Conservation (phyloP, 257 asterid species). For the Petrea volubilis region DNA sequence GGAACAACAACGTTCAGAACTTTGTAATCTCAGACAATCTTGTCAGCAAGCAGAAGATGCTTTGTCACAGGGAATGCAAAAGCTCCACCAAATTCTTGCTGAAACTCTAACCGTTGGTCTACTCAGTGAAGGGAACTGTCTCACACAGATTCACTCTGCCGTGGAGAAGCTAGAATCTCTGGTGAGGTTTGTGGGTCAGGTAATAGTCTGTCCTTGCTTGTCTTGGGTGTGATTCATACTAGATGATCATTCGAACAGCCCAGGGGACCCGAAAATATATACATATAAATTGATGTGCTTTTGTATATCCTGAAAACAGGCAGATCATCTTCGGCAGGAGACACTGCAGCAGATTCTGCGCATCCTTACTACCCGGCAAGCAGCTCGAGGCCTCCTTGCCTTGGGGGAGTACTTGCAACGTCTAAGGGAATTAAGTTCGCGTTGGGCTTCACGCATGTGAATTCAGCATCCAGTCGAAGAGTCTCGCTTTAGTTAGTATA, state of each 20-base stretch:
- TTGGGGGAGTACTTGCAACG: conserved; percentile 59
- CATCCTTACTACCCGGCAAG: conserved; percentile 45
- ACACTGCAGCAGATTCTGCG: conserved; percentile 51
- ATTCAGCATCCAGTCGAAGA: conserved; percentile 13
- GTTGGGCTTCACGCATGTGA: conserved; percentile 39
- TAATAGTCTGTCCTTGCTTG: conserved; percentile 23
- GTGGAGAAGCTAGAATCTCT: conserved; percentile 68
- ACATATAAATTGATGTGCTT: neutral
- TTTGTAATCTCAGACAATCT: conserved; percentile 56
- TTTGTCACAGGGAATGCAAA: conserved; percentile 81
- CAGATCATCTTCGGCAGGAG: conserved; percentile 60
- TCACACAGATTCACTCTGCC: conserved; percentile 62
- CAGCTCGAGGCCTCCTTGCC: conserved; percentile 59
- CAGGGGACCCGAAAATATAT: neutral
- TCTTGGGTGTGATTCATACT: no score
- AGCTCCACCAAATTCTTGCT: conserved; percentile 58
- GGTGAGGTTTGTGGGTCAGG: conserved; percentile 82
- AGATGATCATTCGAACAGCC: neutral
- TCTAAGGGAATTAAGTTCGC: conserved; percentile 49
- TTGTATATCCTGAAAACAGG: conserved; percentile 35
- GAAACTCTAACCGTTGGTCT: conserved; percentile 56
- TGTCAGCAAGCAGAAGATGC: conserved; percentile 98
- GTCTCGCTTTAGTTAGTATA: no score
- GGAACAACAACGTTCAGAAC: conserved; percentile 51
- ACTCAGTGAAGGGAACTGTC: conserved; percentile 59